Evolutionary conservation across 2,329 filamentous ascomycete species (phyloP), one percentile per base, ranked within the genome.

Genomic region (Didymella keratinophila): DNA sequence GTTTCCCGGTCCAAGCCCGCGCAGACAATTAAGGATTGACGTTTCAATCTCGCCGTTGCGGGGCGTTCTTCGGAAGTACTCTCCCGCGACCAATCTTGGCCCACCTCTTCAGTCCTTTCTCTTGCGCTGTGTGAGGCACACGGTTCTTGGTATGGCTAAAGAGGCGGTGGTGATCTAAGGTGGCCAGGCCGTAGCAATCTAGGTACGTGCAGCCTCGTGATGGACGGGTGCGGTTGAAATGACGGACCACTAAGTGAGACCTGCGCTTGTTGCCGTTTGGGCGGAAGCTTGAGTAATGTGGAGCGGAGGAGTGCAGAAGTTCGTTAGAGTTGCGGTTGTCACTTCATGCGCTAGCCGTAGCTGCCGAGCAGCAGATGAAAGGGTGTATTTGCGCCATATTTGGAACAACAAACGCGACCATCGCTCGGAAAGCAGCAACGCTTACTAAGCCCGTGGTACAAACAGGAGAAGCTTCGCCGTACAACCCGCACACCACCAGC

Each of bases 1-100:
- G n/a, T n/a, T 36, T 43, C 47, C 55, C 36, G 49, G 61, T 12
- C 56, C 48, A 61, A 58, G 65, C 44, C 61, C 49, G 65, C 63
- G 58, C 57, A 42, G 60, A 65, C 56, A 68, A 69, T 62, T 45
- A 60, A 68, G 63, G 45, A 55, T 60, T 62, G 47, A 66, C 58
- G 55, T 62, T 61, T 66, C 63, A 68, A 71, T 69, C 63, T 66
- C 60, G 59, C 54, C 57, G 60, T 55, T 46, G 58, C 63, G 63
- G 65, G 58, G 63, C 58, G 55, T 51, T 20, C 39, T 60, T 61
- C 53, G 56, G 42, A 44, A 32, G 47, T 54, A 54, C 45, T 30
- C 36, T 39, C 55, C 52, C 49, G 56, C 44, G n/a, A 43, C 49
- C 60, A 46, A 53, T 60, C 49, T 48, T 44, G 32, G 52, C 30